These are phyloP conservation scores for Moniliella sp. DNA, from an alignment of 1,284 basidiomycete genomes.

Conservation along the genomic window DNA sequence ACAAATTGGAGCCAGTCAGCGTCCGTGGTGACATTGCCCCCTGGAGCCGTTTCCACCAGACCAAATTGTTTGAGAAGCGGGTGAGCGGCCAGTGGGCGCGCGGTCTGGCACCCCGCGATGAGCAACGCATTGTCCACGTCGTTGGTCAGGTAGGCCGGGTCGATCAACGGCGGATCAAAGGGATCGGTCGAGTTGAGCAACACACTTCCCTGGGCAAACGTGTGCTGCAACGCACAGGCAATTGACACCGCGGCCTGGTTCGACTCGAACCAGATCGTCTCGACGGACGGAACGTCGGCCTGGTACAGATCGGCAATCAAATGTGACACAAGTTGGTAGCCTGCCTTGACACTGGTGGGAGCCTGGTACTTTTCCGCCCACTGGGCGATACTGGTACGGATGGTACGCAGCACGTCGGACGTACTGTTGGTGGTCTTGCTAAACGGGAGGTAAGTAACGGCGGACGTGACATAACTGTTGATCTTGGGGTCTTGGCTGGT, in stretches of 20 bases:
- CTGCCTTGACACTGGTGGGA: conserved; percentile 41
- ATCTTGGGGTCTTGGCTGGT: conserved; percentile 22
- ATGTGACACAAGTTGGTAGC: no score
- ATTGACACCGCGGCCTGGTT: conserved; percentile 10
- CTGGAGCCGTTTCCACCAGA: conserved; percentile 7
- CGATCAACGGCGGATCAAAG: conserved; percentile 14
- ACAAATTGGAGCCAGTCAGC: conserved; percentile 14
- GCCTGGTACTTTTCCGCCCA: conserved; percentile 38
- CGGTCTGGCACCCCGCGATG: conserved; percentile 12
- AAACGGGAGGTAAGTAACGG: conserved; percentile 8
- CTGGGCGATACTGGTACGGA: conserved; percentile 21
- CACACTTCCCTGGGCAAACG: conserved; percentile 19
- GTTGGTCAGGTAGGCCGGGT: conserved; percentile 18
- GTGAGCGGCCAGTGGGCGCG: conserved; percentile 8
- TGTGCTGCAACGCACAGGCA: conserved; percentile 17
- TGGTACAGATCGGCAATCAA: conserved; percentile 19
- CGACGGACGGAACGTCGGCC: conserved; percentile 9
- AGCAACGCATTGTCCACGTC: conserved; percentile 12
- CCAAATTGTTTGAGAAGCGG: conserved; percentile 6
- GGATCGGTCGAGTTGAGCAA: conserved; percentile 11
- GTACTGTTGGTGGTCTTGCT: conserved; percentile 10
- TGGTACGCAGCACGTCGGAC: conserved; percentile 4
- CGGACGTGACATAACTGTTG: conserved; percentile 19
- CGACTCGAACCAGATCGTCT: conserved; percentile 18
- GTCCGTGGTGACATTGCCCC: conserved; percentile 5